Conservation (phyloP, 208 protist genomes). For the Wallacemonas sp. region DNA sequence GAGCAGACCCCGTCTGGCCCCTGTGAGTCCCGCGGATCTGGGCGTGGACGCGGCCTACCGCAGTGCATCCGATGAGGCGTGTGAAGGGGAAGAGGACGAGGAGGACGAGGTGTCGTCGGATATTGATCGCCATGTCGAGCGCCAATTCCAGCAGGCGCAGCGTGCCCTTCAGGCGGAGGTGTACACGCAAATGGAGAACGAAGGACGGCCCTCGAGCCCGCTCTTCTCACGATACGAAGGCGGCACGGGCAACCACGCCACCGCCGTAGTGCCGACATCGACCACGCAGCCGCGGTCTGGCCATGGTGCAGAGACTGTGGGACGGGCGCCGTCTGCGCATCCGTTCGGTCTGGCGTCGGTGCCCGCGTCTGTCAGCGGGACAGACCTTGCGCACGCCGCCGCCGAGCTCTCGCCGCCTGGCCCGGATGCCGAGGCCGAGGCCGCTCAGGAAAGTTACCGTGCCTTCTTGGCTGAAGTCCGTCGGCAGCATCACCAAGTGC, state of each 20-base stretch:
- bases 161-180: slow-evolving; percentile 4
- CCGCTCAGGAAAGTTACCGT: slow-evolving; percentile 9
- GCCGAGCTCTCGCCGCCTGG: background rate
- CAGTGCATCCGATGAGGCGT: too few relatives aligned
- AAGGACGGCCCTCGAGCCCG: slow-evolving; percentile 7
- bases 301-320: too few relatives aligned
- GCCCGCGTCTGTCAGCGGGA: too few relatives aligned
- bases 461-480: slow-evolving; percentile 38
- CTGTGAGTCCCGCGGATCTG: too few relatives aligned
- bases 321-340: too few relatives aligned
- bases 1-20: too few relatives aligned
- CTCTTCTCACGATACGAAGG: background rate
- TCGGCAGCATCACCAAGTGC: slow-evolving; percentile 44
- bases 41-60: too few relatives aligned
- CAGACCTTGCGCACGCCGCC: background rate
- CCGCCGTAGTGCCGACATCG: too few relatives aligned
- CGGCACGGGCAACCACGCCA: too few relatives aligned
- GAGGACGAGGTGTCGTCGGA: slow-evolving; percentile 3
- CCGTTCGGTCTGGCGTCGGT: too few relatives aligned
- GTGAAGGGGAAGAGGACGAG: too few relatives aligned
- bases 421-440: background rate
- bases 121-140: slow-evolving; percentile 7
- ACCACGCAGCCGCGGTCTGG: too few relatives aligned
- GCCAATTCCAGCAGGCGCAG: slow-evolving; percentile 2
- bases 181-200: background rate